A percentile compares a stretch with the other conserved stretches of the same genome.
These are phyloP conservation scores for Leccinum truebloodii DNA, from an alignment of 768 basidiomycete genomes.

Conservation along the genomic window DNA sequence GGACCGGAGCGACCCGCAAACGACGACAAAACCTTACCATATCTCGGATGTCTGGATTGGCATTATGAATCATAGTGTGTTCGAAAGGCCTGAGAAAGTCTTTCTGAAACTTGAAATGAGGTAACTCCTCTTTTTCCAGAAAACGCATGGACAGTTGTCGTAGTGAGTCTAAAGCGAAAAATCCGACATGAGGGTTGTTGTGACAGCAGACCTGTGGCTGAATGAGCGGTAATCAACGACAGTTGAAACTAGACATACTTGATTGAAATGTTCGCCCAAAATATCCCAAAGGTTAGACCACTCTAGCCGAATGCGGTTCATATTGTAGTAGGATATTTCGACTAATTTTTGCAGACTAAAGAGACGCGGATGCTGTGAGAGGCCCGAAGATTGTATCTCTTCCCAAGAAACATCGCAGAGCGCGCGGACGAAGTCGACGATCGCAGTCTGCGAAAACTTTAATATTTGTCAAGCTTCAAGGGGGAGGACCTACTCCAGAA, in stretches of 20 bases:
- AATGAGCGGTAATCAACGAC: constrained; percentile 11
- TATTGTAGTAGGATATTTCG: constrained; percentile 99
- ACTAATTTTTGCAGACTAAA: constrained; percentile 98
- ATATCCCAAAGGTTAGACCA: constrained; percentile 99
- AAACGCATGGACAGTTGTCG: constrained; percentile 98
- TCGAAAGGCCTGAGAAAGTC: constrained; percentile 98
- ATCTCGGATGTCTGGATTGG: constrained; percentile 93
- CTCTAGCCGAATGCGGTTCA: constrained; percentile 96
- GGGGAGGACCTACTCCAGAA: constrained; percentile 72
- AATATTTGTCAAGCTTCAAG: constrained; percentile 5
- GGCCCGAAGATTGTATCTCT: constrained; percentile 95
- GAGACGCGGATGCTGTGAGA: constrained; percentile 90
- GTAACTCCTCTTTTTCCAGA: constrained; percentile 95
- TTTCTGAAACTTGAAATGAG: constrained; percentile 99
- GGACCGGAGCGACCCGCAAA: not conserved
- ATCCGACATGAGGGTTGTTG: constrained; percentile 93
- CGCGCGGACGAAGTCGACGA: constrained; percentile 96
- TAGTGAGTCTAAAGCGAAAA: constrained; percentile 95
- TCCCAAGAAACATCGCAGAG: constrained; percentile 98
- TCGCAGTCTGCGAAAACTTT: constrained; percentile 68
- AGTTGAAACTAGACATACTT: constrained; percentile 48
- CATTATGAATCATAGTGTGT: constrained; percentile 95
- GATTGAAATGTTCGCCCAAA: constrained; percentile 97
- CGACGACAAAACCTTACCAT: constrained; percentile 58
- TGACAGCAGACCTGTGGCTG: constrained; percentile 89